Evolutionary conservation across 192 early-diverging fungal genomes (phyloP), one percentile per base, ranked within the genome.

Genomic region (Podila verticillata): DNA sequence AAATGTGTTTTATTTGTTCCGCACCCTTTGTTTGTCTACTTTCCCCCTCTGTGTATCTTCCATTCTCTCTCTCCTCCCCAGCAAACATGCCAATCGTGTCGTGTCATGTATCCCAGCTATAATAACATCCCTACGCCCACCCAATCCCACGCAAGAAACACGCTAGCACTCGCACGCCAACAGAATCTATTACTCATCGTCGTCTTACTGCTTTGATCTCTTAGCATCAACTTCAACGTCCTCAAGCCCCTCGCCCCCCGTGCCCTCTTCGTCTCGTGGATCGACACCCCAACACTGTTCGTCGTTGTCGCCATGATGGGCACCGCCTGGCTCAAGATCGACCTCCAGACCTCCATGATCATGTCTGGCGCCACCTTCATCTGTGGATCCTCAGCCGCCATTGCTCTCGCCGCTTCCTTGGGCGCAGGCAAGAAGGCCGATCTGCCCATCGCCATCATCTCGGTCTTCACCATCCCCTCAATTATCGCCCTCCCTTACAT

Each of bases 401-500:
- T 88, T 66, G 87, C 85, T 20, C 62, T 86, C 12, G 82, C 82
- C 9, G 70, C 83, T 2, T 79, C 74, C 5, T 73, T 88, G 66
- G 83, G 85, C 6, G 84, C 82, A 22, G 73, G 82, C 8, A 65
- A 60, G 48, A 88, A 88, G 44, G 82, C 85, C 12, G 84, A 88
- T 57, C 78, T 88, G 72, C 87, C 87, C 17, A 86, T 88, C 57
- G 87, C 85, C 51, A 88, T 88, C 31, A 88, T 86, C 26, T 88
- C 87, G 7, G 84, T 88, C 19, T 88, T 88, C 29, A 86, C 85
- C 12, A 86, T 88, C 54, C 85, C 87, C 3, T 84, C 83, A 15
- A 84, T 88, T 35, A 86, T 88, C 56, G 87, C 85, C 2, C 62
- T 88, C 20, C 87, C 87, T 8, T 88, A 86, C 51, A 72, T 88